Conservation (phyloP, 2,329 filamentous ascomycete species). For the Samsoniella hepiali region DNA sequence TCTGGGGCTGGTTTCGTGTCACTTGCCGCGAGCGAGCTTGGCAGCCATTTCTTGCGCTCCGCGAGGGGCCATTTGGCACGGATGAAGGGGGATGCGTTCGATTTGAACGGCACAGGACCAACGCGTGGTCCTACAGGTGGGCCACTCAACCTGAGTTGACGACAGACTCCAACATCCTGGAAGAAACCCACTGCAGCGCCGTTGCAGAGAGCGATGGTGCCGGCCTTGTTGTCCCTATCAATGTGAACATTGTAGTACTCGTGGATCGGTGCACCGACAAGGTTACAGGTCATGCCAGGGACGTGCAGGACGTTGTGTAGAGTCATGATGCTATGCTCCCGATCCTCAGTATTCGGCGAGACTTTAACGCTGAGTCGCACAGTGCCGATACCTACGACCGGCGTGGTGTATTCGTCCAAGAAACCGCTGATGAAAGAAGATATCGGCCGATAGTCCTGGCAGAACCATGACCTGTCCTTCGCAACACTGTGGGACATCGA, state of each 20-base stretch:
- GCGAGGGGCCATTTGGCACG: neutral
- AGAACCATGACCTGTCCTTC: neutral
- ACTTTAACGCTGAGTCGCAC: neutral
- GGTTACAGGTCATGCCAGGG: conserved; percentile 7
- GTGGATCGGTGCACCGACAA: conserved; percentile 9
- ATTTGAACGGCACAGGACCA: neutral
- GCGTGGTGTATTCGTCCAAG: no score
- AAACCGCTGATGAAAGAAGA: neutral
- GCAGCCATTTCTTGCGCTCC: neutral
- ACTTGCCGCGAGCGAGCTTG: neutral
- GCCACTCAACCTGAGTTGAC: neutral
- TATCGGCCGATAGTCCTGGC: neutral
- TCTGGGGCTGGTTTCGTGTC: neutral
- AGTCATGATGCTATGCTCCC: neutral
- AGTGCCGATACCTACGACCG: neutral
- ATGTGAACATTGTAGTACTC: neutral
- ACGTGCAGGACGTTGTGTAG: conserved; percentile 15
- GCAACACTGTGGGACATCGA: neutral
- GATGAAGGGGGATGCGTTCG: neutral
- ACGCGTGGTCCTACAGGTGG: neutral
- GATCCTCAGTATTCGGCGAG: neutral
- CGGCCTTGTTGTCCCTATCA: no score
- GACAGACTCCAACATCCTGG: neutral
- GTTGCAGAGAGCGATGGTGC: neutral
- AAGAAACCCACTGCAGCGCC: neutral